These are phyloP conservation scores for Amborella trichopoda DNA, from an alignment of 164 flowering plant genomes.

Conservation along the genomic window DNA sequence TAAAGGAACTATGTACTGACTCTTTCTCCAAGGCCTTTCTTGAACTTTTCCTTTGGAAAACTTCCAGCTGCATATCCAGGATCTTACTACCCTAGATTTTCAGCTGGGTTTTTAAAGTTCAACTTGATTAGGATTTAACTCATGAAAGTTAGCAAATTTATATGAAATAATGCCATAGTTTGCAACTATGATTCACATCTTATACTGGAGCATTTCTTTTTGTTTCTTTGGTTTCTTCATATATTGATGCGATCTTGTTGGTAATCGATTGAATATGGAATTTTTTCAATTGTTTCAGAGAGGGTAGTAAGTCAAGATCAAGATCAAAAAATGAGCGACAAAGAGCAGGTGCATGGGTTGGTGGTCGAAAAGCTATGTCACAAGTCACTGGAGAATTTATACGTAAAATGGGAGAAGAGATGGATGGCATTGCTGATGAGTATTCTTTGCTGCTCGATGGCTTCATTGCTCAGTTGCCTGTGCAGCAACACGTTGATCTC, in stretches of 20 bases:
- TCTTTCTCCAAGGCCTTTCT: no score
- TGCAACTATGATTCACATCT: no score
- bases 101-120: no score
- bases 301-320: constrained; percentile 25
- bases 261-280: neutral
- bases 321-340: constrained; percentile 22
- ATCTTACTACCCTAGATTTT: no score
- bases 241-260: neutral
- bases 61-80: no score
- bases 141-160: no score
- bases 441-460: constrained; percentile 65
- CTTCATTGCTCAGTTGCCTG: constrained; percentile 77
- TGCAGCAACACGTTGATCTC: constrained; percentile 88
- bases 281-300: constrained; percentile 4
- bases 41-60: no score
- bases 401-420: constrained; percentile 51
- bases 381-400: constrained; percentile 76
- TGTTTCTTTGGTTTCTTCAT: neutral
- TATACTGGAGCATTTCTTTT: neutral
- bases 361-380: constrained; percentile 74
- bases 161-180: no score
- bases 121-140: no score
- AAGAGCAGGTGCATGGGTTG: constrained; percentile 49
- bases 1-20: constrained; percentile 23
- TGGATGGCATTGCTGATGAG: constrained; percentile 58